Evolutionary conservation across 345 rosid genomes (phyloP), one percentile per base, ranked within the genome.

Genomic region (Arabidopsis suecica): DNA sequence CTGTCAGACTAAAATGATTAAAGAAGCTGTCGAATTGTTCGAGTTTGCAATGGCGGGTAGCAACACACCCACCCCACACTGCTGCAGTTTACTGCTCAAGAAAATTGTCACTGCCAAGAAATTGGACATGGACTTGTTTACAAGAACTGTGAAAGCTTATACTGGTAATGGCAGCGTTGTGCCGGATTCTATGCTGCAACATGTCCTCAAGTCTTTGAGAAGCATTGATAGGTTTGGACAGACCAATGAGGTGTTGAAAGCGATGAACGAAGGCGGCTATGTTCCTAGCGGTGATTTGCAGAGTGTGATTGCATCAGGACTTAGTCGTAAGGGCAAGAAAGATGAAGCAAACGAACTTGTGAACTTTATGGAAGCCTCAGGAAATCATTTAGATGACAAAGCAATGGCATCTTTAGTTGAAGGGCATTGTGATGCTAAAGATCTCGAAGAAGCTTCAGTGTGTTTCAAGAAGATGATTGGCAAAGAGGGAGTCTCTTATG

Each of bases 401-500:
- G 86, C 85, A 1, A 85, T 88, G 89, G 83, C 77, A 9, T 82
- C 88, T 72, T 80, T 88, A 47, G 83, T 89, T 65, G 87, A 88
- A 82, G 91, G 93, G 69, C 82, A 86, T 68, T 88, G 98, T 80
- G 80, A 71, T 58, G 87, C 89, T 1, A 88, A 84, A 28, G 84
- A 90, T 69, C 87, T 94, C 5, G 93, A 88, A 62, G 82, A 83
- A 78, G 97, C 97, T 51, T 67, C 84, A 5, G 76, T 74, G n/a
- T 86, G 84, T 86, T 88, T 94, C 68, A 72, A 61, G 60, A 78
- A 67, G 72, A 84, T 90, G 96, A 75, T 88, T 72, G 72, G 73
- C 42, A 88, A 82, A 70, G 83, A 80, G 7, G 92, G 86, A 32
- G 84, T 80, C 64, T 72, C 84, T 60, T 77, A 60, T 65, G 84